Conservation (phyloP, 345 rosid species). For the Microcos paniculata region DNA sequence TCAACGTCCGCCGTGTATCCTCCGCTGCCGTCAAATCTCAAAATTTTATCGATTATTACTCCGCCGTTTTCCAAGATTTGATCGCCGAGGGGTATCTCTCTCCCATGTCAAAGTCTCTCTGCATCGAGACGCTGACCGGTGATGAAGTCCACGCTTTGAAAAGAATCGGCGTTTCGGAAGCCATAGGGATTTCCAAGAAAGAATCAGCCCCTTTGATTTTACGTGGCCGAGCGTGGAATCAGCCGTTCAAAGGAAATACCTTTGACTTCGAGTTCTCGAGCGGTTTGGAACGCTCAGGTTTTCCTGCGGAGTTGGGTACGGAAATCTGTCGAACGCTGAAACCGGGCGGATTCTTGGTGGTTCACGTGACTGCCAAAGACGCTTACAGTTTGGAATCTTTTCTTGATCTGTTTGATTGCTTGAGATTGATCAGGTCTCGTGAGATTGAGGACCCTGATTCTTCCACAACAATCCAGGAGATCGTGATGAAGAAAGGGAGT, state of each 20-base stretch:
- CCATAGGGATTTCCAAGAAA: conserved; percentile 51
- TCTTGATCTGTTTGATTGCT: conserved; percentile 62
- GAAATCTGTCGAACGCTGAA: conserved; percentile 60
- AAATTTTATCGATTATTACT: conserved; percentile 37
- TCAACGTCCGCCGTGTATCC: conserved; percentile 20
- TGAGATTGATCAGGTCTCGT: conserved; percentile 37
- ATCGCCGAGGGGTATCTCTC: conserved; percentile 49
- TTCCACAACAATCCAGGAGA: conserved; percentile 38
- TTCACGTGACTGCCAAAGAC: conserved; percentile 62
- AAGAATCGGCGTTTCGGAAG: conserved; percentile 51
- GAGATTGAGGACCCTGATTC: conserved; percentile 47
- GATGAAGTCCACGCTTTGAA: conserved; percentile 61
- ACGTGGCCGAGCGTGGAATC: conserved; percentile 29
- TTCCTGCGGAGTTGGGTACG: conserved; percentile 49
- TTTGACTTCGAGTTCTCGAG: conserved; percentile 65
- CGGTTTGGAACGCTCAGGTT: conserved; percentile 32
- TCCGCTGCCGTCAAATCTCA: conserved; percentile 1
- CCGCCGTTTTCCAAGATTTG: conserved; percentile 59
- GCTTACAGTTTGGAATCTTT: conserved; percentile 66
- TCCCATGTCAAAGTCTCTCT: conserved; percentile 40
- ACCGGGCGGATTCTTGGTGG: conserved; percentile 59
- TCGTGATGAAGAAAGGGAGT: conserved; percentile 44
- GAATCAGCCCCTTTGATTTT: conserved; percentile 50
- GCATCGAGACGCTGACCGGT: conserved; percentile 51
- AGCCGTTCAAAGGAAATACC: conserved; percentile 42